These are phyloP conservation scores for Leonotis leonurus DNA, from an alignment of 257 asterid species.

Conservation along the genomic window DNA sequence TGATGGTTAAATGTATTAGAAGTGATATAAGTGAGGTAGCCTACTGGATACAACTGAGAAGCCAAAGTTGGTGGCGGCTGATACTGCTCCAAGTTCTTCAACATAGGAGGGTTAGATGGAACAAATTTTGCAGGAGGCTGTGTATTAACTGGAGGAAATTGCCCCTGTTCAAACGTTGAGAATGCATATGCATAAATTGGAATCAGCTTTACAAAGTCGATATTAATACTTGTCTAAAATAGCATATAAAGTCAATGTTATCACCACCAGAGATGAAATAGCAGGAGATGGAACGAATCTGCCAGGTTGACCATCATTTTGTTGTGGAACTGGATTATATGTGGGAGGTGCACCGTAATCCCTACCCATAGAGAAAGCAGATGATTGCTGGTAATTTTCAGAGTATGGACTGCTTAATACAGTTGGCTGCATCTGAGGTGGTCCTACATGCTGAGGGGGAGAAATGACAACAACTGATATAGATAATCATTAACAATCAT, in stretches of 20 bases:
- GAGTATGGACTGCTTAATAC: constrained; percentile 47
- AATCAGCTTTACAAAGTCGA: constrained; percentile 1
- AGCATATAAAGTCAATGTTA: constrained; percentile 2
- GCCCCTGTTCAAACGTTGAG: constrained; percentile 34
- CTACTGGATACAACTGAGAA: constrained; percentile 77
- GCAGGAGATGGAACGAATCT: constrained; percentile 71
- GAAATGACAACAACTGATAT: background rate
- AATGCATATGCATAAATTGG: background rate
- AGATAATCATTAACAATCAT: background rate
- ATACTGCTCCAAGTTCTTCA: constrained; percentile 69
- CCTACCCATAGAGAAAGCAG: constrained; percentile 30
- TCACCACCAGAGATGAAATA: constrained; percentile 50
- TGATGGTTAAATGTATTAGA: background rate
- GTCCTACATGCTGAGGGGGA: constrained; percentile 41
- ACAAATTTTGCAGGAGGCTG: constrained; percentile 61
- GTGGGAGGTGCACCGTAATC: constrained; percentile 44
- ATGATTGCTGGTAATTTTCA: constrained; percentile 54
- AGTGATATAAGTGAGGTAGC: constrained; percentile 15
- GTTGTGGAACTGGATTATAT: constrained; percentile 45
- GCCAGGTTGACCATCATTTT: constrained; percentile 38
- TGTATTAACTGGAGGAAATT: constrained; percentile 43
- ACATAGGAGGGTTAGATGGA: constrained; percentile 59
- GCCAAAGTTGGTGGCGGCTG: constrained; percentile 76
- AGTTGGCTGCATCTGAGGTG: constrained; percentile 42
- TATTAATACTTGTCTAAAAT: background rate